phyloP scores from a whole-genome alignment of 768 basidiomycete genomes.

The Cytidiella melzeri region DNA sequence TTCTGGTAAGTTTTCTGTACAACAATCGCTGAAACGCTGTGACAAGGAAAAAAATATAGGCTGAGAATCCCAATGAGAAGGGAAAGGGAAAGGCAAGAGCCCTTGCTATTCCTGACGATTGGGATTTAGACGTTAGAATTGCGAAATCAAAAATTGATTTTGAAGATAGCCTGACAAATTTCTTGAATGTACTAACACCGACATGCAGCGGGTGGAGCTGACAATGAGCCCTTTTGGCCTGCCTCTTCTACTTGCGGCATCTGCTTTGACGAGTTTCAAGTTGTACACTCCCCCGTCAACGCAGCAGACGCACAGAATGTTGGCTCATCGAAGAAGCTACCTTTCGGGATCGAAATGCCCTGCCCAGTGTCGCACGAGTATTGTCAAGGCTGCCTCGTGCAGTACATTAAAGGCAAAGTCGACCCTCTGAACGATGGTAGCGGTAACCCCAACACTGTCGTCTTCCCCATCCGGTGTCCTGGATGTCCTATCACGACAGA shows the following conservation, averaged over 20 bases:
- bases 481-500: slow-evolving; percentile 29
- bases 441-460: slow-evolving; percentile 22
- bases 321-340: slow-evolving; percentile 28
- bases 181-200: no score
- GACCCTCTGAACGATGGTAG: slow-evolving; percentile 28
- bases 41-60: no score
- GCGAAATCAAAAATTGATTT: no score
- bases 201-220: no score
- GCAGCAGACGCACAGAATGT: slow-evolving; percentile 25
- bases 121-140: no score
- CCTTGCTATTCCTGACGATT: no score
- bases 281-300: slow-evolving; percentile 27
- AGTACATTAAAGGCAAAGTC: slow-evolving; percentile 31
- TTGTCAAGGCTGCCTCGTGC: slow-evolving; percentile 30
- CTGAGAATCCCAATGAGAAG: slow-evolving; percentile 25
- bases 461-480: slow-evolving; percentile 35
- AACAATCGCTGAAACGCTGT: no score
- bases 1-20: slow-evolving; percentile 21
- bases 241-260: slow-evolving; percentile 30
- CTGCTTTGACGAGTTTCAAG: slow-evolving; percentile 33
- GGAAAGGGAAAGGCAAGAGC: no score
- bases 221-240: no score
- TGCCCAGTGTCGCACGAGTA: slow-evolving; percentile 31
- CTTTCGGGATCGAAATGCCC: slow-evolving; percentile 30
- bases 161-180: no score